Base-by-base conservation (phyloP, 176 grass and related monocot genomes). In the Oryza glaberrima region DNA sequence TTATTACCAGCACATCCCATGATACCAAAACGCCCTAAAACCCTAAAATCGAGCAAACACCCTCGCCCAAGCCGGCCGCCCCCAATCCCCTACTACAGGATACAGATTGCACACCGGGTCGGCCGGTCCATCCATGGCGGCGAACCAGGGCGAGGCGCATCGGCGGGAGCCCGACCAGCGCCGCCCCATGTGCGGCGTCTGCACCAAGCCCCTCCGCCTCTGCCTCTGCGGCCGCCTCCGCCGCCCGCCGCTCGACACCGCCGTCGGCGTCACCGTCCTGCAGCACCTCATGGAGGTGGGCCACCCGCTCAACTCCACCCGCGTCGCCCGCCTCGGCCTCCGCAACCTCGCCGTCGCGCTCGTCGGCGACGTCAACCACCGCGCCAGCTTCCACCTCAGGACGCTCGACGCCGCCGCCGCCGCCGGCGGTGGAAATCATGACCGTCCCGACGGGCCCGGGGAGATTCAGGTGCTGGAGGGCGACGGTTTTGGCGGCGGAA, bases 241-340 rank as follows among this genome's bases (percentile, higher is more conserved):
- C 69, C 82, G 75, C 52, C 89, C 91, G 19, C 95, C 91, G 65
- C 85, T 93, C 38, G 87, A 93, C 65, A 98, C 77, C 48, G 65
- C 89, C 28, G 83, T 95, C 82, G 83, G 87, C 61, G 89, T 98
- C 64, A 93, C 95, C 65, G 83, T 98, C 7, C 91, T 98, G 60
- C 95, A 93, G 86, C 95, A 98, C 85, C 77, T 78, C 2, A 88
- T 87, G 89, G 95, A 98, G 85, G 84, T 56, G 58, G 75, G 86
- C 25, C 95, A 98, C 69, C 95, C 93, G 6, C 95, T 98, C 48
- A 98, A 94, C 81, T 98, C 95, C 43, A 92, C 84, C 28, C 90
- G 93, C 3, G 76, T 98, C 40, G 95, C 89, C n/a, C 87, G 90
- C 75, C 82, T 98, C 41, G 93, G 95, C 22, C 88, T 95, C 64